Percentiles rank a stretch among this genome's conserved stretches.
These are phyloP conservation scores for Dendrobium huoshanense DNA, from an alignment of 106 monocot species.

Conservation along the genomic window DNA sequence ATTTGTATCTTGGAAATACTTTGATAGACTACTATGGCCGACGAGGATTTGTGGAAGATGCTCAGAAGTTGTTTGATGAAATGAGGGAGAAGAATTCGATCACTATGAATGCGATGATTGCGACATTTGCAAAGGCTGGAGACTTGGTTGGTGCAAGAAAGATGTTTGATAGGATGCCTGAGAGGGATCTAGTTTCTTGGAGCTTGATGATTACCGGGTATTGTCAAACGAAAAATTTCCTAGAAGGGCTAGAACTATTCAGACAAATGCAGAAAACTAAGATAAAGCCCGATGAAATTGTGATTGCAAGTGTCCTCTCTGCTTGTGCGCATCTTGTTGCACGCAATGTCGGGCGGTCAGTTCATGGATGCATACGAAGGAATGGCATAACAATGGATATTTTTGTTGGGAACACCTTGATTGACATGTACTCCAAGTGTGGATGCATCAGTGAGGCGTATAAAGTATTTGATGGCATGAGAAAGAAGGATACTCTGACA, in stretches of 20 bases:
- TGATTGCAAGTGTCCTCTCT: conserved; percentile 33
- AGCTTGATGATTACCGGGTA: conserved; percentile 42
- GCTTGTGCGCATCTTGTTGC: conserved; percentile 37
- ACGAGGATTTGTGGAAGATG: conserved; percentile 16
- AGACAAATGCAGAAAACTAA: conserved; percentile 25
- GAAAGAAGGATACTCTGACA: conserved; percentile 32
- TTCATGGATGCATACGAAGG: conserved; percentile 29
- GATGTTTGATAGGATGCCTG: conserved; percentile 31
- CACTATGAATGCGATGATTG: conserved; percentile 39
- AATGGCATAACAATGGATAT: conserved; percentile 27
- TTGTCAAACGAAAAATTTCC: conserved; percentile 24
- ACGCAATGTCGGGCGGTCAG: conserved; percentile 29
- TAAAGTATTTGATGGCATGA: conserved; percentile 27
- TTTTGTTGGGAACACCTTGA: conserved; percentile 39
- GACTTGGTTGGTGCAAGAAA: conserved; percentile 27
- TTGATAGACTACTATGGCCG: conserved; percentile 45
- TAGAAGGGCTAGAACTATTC: conserved; percentile 29
- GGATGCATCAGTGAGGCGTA: conserved; percentile 33
- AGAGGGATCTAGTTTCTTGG: conserved; percentile 46
- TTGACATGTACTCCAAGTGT: conserved; percentile 47
- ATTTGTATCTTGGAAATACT: conserved; percentile 49
- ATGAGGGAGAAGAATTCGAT: conserved; percentile 42
- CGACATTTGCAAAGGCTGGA: conserved; percentile 26
- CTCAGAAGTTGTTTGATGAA: conserved; percentile 23
- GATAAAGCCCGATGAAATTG: conserved; percentile 32